These are phyloP conservation scores for Papiliotrema fonsecae DNA, from an alignment of 1,284 basidiomycete genomes.

Conservation along the genomic window DNA sequence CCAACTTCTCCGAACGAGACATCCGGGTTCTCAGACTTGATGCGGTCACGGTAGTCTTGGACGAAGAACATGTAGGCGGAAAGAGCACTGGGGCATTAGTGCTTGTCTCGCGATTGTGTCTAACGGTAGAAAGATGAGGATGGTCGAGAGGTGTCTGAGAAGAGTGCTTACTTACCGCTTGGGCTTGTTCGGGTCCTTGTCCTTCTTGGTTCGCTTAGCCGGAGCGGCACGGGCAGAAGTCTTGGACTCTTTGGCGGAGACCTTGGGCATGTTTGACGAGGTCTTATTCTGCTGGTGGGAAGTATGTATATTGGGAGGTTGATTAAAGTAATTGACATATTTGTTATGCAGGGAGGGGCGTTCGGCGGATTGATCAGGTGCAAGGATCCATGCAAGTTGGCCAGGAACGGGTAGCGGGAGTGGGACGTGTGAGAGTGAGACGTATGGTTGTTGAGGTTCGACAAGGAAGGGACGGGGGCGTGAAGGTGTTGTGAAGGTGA, in stretches of 20 bases:
- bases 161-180: constrained; percentile 34
- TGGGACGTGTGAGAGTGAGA: neutral
- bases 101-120: neutral
- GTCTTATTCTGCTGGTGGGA: constrained; percentile 2
- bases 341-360: neutral
- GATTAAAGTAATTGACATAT: neutral
- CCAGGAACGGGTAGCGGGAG: constrained; percentile 5
- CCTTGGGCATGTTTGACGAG: constrained; percentile 64
- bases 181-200: constrained; percentile 44
- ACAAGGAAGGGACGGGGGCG: neutral
- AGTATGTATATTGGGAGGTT: neutral
- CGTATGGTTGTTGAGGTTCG: neutral
- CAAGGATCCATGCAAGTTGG: neutral
- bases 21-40: constrained; percentile 92
- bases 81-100: constrained; percentile 56
- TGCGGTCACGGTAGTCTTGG: constrained; percentile 88
- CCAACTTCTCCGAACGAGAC: constrained; percentile 90
- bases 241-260: constrained; percentile 51
- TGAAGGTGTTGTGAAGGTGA: neutral
- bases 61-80: constrained; percentile 99
- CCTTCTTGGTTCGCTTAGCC: constrained; percentile 49
- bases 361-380: neutral
- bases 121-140: neutral
- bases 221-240: constrained; percentile 53
- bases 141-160: neutral